Evolutionary conservation across 139 green algal species (phyloP).

Genomic region (Chlamydomonas applanata): DNA sequence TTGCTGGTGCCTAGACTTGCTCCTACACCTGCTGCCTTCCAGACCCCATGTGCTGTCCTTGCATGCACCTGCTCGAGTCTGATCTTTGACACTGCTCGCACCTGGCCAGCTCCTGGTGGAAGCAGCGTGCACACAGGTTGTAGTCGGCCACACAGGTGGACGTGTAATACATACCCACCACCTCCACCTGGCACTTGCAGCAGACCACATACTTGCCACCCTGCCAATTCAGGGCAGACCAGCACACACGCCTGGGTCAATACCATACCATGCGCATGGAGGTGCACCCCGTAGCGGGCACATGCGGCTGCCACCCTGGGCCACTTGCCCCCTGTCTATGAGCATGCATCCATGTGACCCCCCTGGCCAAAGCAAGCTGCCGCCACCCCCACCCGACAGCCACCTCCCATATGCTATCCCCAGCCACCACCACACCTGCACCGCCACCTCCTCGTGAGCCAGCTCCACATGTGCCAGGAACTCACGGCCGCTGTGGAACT

Average conservation of each 20-base stretch:
- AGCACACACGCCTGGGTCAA: no score
- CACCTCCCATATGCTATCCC: no score
- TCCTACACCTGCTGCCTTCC: neutral
- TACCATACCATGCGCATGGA: no score
- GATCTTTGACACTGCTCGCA: conserved; percentile 1
- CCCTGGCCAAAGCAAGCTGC: no score
- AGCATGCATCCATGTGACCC: no score
- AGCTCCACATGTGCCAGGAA: conserved; percentile 57
- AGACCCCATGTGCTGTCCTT: neutral
- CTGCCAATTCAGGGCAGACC: conserved; percentile 4
- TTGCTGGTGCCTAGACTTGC: neutral
- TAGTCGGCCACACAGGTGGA: conserved; percentile 18
- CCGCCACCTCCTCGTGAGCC: conserved; percentile 55
- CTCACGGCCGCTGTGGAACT: conserved; percentile 42
- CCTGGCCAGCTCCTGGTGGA: conserved; percentile 22
- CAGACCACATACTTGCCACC: conserved; percentile 52
- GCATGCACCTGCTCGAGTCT: neutral
- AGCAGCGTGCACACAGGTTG: conserved; percentile 53
- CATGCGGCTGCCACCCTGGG: no score
- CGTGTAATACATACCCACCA: conserved; percentile 54
- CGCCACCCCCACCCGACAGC: no score
- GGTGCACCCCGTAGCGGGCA: no score
- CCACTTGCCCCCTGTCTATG: no score
- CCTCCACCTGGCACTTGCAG: conserved; percentile 49
- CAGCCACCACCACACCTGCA: conserved; percentile 1